A percentile compares a stretch with the other conserved stretches of the same genome.
phyloP scores from a whole-genome alignment of 257 asterid genomes.

The Paulownia fortunei region DNA sequence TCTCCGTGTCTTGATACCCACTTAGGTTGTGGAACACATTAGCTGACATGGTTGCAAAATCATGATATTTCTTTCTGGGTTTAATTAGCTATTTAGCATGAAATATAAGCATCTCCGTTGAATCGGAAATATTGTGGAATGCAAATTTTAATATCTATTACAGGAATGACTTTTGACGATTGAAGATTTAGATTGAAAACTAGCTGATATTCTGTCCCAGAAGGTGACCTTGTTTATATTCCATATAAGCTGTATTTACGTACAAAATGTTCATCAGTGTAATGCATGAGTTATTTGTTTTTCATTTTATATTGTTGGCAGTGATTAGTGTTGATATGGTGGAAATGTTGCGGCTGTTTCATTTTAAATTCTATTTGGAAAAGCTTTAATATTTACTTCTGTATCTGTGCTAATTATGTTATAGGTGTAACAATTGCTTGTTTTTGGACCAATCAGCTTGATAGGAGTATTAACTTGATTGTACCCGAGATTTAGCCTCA shows the following conservation, averaged over 20 bases:
- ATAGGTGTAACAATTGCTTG: no score
- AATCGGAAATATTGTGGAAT: not conserved
- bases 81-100: not conserved
- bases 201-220: not conserved
- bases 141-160: not conserved
- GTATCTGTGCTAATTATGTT: no score
- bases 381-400: no score
- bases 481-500: not conserved
- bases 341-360: not conserved
- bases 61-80: not conserved
- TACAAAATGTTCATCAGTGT: not conserved
- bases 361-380: not conserved
- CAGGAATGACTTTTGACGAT: no score
- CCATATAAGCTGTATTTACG: not conserved
- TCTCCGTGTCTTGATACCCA: not conserved
- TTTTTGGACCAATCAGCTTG: not conserved
- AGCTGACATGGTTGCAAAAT: no score
- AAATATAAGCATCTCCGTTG: not conserved
- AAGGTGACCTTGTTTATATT: not conserved
- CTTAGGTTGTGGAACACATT: no score
- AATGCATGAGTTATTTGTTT: not conserved
- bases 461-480: not conserved
- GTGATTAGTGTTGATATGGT: not conserved
- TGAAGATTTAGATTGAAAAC: not conserved
- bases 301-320: not conserved